Percentiles rank a stretch among this genome's conserved stretches.
Conservation (phyloP, 1,284 basidiomycete species). For the Microbotryum intermedium region DNA sequence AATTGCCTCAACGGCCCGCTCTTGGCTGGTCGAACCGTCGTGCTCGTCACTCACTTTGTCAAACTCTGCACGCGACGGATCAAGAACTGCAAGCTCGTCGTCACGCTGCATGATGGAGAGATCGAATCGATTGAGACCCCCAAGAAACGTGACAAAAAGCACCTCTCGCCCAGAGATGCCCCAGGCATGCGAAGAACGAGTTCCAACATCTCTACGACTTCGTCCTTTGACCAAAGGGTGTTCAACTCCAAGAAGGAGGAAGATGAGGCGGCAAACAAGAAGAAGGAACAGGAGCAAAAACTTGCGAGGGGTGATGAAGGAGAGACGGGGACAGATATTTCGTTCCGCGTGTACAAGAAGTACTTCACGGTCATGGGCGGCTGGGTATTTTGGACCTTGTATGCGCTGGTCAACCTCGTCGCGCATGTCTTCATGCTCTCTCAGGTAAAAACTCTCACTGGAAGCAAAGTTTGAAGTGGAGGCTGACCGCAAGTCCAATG, state of each 20-base stretch:
- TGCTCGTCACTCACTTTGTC: slow-evolving; percentile 83
- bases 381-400: slow-evolving; percentile 58
- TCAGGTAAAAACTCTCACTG: slow-evolving; percentile 7
- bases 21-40: slow-evolving; percentile 64
- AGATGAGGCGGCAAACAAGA: slow-evolving; percentile 43
- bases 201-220: not conserved
- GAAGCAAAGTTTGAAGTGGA: too few species aligned
- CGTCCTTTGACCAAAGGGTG: too few species aligned
- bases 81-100: slow-evolving; percentile 46
- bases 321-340: slow-evolving; percentile 65
- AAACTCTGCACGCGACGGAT: slow-evolving; percentile 63
- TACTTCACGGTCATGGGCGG: slow-evolving; percentile 50
- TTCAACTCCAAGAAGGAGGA: not conserved
- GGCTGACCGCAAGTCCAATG: not conserved
- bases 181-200: not conserved
- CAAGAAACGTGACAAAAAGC: slow-evolving; percentile 30
- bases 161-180: slow-evolving; percentile 9
- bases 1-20: slow-evolving; percentile 75
- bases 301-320: slow-evolving; percentile 80
- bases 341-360: slow-evolving; percentile 66
- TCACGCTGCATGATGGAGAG: slow-evolving; percentile 68
- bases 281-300: slow-evolving; percentile 52
- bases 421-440: slow-evolving; percentile 28
- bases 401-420: slow-evolving; percentile 44
- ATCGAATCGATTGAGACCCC: slow-evolving; percentile 60